Base-by-base conservation (phyloP, 2,329 filamentous ascomycete species). In the Bipolaris bicolor region DNA sequence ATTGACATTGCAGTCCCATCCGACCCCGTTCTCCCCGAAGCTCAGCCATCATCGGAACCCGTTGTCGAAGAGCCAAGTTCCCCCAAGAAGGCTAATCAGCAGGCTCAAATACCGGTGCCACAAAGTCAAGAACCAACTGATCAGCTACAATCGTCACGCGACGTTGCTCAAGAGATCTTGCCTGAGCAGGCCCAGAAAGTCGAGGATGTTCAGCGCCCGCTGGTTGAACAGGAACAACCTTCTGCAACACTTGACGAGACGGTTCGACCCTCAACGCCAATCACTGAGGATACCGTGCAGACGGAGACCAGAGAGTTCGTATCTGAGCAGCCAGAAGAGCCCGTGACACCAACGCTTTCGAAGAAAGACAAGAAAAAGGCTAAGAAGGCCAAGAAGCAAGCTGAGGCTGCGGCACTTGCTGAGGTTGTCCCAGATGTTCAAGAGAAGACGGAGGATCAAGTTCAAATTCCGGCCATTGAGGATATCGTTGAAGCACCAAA, bases 341-440 rank as follows among this genome's bases (percentile, higher is more conserved):
- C 62, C 20, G 26, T 3, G 36, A 49, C 31, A n/a, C 13, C 50
- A 15, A 24, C 50, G 22, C 51, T 48, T 26, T 65, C 63, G 2
- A 65, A 63, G 48, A 63, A 69, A 52, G 64, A 66, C 26, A 64
- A 61, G 3, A 70, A 69, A 57, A 69, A 71, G 45, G 60, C 57
- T 7, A 70, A 70, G 51, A 62, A 55, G 22, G 60, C 57, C 5
- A 70, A 70, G 51, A 62, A 55, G 22, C 62, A 65, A 26, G 62
- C 62, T 11, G 63, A 56, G 10, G 55, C 44, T n/a, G 56, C 37
- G 4, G 61, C 63, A 16, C 61, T 60, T 3, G 24, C 37, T 7
- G 46, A 59, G 7, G 53, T 67, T 7, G 31, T 37, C 22, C 49
- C 56, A 7, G 55, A 62, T 33, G 29, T 44, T 5, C 48, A 53